Conservation (phyloP, 805 yeast species). For the Gaillardinia entomophila region DNA sequence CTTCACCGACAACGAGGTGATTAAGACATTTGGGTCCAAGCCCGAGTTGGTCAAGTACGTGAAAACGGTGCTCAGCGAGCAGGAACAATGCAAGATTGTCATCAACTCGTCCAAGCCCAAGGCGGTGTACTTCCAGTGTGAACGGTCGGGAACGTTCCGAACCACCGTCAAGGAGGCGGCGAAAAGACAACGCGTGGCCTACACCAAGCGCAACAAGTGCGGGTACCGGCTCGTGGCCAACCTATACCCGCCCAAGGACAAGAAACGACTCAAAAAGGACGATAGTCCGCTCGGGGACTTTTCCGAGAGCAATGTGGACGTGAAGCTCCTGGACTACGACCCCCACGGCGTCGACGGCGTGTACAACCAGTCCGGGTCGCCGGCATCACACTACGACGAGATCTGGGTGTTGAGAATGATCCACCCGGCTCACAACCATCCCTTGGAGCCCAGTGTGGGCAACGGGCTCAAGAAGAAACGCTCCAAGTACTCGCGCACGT, state of each 20-base stretch:
- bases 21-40: conserved; percentile 15
- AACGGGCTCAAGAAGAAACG: conserved; percentile 29
- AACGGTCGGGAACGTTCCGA: conserved; percentile 39
- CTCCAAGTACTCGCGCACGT: conserved; percentile 32
- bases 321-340: conserved; percentile 17
- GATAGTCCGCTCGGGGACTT: conserved; percentile 12
- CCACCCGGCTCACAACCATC: conserved; percentile 40
- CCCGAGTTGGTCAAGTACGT: conserved; percentile 24
- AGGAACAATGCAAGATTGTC: conserved; percentile 37
- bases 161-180: conserved; percentile 42
- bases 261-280: conserved; percentile 13
- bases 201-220: conserved; percentile 42
- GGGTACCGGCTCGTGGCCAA: conserved; percentile 41
- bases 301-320: conserved; percentile 21
- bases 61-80: conserved; percentile 30
- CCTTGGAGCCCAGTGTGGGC: conserved; percentile 33
- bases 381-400: conserved; percentile 10
- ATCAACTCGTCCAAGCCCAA: conserved; percentile 43
- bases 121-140: conserved; percentile 44
- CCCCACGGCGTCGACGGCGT: conserved; percentile 6
- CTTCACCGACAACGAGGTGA: conserved; percentile 16
- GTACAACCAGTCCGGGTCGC: conserved; percentile 13
- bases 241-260: conserved; percentile 18
- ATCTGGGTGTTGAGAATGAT: conserved; percentile 45
- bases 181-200: conserved; percentile 42